These are phyloP conservation scores for Erodium chrysanthum DNA, from an alignment of 441 rosid genomes.

Conservation along the genomic window DNA sequence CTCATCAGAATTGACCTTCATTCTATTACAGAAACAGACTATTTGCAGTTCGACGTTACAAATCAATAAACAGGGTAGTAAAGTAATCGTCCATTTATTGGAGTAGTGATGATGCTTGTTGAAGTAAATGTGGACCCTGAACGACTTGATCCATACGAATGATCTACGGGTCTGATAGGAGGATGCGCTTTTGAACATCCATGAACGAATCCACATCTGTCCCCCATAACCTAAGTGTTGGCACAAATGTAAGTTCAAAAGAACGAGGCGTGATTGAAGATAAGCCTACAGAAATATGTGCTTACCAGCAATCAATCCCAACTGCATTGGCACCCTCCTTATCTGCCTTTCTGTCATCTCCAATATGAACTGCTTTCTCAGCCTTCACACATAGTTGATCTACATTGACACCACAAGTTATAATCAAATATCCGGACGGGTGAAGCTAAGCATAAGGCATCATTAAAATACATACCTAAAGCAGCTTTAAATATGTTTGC, in stretches of 20 bases:
- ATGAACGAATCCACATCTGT: slow-evolving; percentile 51
- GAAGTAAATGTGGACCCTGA: not conserved
- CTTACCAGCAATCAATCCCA: slow-evolving; percentile 74
- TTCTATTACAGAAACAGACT: not conserved
- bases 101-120: not conserved
- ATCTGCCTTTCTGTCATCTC: slow-evolving; percentile 69
- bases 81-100: not conserved
- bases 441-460: not conserved
- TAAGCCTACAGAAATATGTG: not conserved
- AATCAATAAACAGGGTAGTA: not conserved
- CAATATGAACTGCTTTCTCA: slow-evolving; percentile 53
- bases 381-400: slow-evolving; percentile 47
- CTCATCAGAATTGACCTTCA: not conserved
- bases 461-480: slow-evolving; percentile 36
- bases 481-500: slow-evolving; percentile 57
- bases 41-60: not conserved
- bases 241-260: not conserved
- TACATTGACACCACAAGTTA: slow-evolving; percentile 19
- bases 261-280: not conserved
- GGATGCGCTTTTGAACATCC: slow-evolving; percentile 42
- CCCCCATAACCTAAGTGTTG: slow-evolving; percentile 63
- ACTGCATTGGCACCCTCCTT: slow-evolving; percentile 55
- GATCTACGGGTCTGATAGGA: slow-evolving; percentile 22
- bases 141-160: slow-evolving; percentile 9
- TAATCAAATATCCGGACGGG: not conserved